Evolutionary conservation across 2,329 filamentous ascomycete species (phyloP), one percentile per base, ranked within the genome.

Genomic region (Penicillium sp.): DNA sequence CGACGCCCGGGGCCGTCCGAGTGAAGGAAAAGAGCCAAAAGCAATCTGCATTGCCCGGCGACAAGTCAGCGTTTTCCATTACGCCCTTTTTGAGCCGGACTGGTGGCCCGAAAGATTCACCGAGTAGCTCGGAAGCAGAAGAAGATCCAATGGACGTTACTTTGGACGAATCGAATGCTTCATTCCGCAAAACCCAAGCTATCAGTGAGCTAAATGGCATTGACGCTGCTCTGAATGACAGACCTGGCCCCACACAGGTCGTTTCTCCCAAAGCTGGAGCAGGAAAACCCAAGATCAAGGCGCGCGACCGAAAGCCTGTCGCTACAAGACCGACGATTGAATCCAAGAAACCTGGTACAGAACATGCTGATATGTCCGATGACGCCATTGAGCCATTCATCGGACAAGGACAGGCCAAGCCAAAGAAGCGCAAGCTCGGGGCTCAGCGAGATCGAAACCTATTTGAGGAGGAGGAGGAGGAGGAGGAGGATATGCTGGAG

Each of bases 51-150:
- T 74, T 84, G 50, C 77, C 88, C 5, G 90, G 89, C 28, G 90
- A 95, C 66, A 96, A 96, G 71, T 96, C 92, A 0, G 86, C 82
- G 2, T 96, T 97, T 71, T 96, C 91, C 4, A 90, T 96, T 58
- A 97, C 93, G 0, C 93, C 93, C 0, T 96, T 95, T 76, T 79
- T 97, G 56, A 95, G 92, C 70, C 85, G 87, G 46, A 86, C 84
- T 24, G 85, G 80, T 55, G 86, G 78, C 58, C 75, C 86, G 13
- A 72, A 75, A 33, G 63, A 65, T 39, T 64, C 66, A 12, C 62
- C 60, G 29, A 56, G 46, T 31, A 66, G 64, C 36, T 68, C 68
- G 24, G 63, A 63, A n/a, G 53, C 57, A 33, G 63, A 69, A 23
- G 51, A 58, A 26, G 61, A 68, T 46, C 62, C 67, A 38, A 43